Evolutionary conservation across 2,329 filamentous ascomycete genomes (phyloP).

Genomic region (Venturia aucupariae): DNA sequence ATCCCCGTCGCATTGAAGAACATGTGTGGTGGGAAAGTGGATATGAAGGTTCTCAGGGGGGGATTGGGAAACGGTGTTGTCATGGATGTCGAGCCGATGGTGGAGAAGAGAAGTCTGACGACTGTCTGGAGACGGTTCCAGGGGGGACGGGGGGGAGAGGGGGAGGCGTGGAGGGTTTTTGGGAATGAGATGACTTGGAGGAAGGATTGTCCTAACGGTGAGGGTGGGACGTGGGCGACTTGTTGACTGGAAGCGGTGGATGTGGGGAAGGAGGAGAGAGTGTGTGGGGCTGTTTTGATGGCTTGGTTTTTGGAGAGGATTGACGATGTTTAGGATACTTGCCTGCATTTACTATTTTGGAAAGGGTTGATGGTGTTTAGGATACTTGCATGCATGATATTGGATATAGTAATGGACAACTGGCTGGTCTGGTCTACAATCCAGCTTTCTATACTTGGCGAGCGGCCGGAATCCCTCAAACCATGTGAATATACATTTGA

Average conservation of each 20-base stretch:
- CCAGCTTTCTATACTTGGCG: too few relatives aligned
- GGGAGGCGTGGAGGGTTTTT: background rate
- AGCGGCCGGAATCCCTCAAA: too few relatives aligned
- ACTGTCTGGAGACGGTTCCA: conserved; percentile 6
- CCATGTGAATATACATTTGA: too few relatives aligned
- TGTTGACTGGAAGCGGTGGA: background rate
- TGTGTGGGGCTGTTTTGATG: background rate
- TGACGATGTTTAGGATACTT: background rate
- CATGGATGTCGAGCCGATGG: background rate
- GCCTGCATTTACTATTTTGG: background rate
- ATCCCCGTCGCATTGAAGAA: conserved; percentile 3
- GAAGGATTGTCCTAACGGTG: background rate
- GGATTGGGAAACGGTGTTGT: conserved; percentile 3
- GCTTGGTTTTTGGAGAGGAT: background rate
- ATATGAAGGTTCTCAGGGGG: background rate
- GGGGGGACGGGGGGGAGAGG: background rate
- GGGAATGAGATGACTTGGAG: conserved; percentile 8
- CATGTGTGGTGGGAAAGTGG: conserved; percentile 1
- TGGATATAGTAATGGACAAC: too few relatives aligned
- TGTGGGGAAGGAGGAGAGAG: background rate
- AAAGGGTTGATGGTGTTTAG: too few relatives aligned
- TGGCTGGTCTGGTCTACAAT: too few relatives aligned
- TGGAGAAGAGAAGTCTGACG: background rate
- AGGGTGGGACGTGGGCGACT: background rate
- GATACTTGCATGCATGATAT: too few relatives aligned